Conservation (phyloP, 129 eudicot genomes). For the Pittosporum tobira region DNA sequence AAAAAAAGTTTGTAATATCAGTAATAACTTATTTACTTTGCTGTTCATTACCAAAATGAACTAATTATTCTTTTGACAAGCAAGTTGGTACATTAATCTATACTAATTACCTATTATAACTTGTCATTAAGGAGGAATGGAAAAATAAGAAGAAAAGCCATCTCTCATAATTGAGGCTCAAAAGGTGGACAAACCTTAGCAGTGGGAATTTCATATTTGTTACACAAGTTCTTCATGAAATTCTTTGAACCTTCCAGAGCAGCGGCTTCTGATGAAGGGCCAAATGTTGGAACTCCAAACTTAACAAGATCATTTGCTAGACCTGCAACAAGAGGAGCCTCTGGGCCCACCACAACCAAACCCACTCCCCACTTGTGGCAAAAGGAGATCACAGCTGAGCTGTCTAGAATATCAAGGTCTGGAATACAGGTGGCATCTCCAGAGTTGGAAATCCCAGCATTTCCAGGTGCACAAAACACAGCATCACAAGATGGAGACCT, state of each 20-base stretch:
- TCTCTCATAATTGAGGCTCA: neutral
- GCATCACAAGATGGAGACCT: conserved; percentile 74
- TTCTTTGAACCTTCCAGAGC: conserved; percentile 90
- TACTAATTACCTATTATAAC: neutral
- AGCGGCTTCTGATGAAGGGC: conserved; percentile 94
- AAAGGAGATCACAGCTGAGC: too few species aligned
- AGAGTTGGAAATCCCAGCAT: conserved; percentile 7
- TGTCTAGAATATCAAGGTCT: conserved; percentile 57
- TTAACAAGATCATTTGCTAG: conserved; percentile 22
- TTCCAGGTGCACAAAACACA: conserved; percentile 92
- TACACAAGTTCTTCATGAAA: conserved; percentile 79
- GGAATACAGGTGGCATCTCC: conserved; percentile 42
- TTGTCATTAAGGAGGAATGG: neutral
- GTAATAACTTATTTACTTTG: too few species aligned
- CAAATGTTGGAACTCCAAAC: conserved; percentile 34
- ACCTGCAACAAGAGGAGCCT: conserved; percentile 48
- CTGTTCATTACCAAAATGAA: too few species aligned
- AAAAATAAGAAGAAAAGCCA: neutral
- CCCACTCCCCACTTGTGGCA: too few species aligned
- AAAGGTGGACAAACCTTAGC: conserved; percentile 48
- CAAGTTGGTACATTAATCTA: too few species aligned
- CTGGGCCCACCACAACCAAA: too few species aligned
- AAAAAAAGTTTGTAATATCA: too few species aligned
- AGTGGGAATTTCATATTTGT: conserved; percentile 83
- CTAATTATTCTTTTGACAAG: too few species aligned